These are phyloP conservation scores for Trametes cingulata DNA, from an alignment of 768 basidiomycete genomes.

Conservation along the genomic window DNA sequence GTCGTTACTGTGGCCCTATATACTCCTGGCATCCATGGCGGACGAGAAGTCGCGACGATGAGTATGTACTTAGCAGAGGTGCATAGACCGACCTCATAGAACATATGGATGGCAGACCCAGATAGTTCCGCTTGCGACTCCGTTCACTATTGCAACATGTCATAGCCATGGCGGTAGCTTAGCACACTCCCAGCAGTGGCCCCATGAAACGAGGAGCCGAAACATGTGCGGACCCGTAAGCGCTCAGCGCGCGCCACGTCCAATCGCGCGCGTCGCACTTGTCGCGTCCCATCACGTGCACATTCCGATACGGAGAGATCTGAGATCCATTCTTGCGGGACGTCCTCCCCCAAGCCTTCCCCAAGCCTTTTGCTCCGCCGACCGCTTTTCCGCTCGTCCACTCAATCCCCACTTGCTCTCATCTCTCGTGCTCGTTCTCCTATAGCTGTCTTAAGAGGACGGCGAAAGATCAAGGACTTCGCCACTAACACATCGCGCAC, in stretches of 20 bases:
- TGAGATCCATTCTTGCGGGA: constrained; percentile 7
- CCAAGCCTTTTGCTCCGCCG: constrained; percentile 10
- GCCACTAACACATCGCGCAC: background rate
- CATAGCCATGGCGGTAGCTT: too few relatives aligned
- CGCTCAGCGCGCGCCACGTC: background rate
- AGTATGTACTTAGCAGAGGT: too few relatives aligned
- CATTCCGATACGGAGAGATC: constrained; percentile 1
- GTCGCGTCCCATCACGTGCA: background rate
- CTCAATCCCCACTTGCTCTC: constrained; percentile 24
- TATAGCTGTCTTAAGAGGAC: background rate
- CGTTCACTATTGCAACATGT: too few relatives aligned
- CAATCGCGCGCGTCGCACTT: background rate
- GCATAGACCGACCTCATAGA: too few relatives aligned
- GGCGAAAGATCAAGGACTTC: background rate
- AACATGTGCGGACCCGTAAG: background rate
- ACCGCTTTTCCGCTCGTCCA: constrained; percentile 16
- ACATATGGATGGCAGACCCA: too few relatives aligned
- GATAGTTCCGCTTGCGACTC: too few relatives aligned
- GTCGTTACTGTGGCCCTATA: too few relatives aligned
- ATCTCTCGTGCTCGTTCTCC: background rate
- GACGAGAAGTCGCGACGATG: too few relatives aligned
- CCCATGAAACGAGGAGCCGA: background rate
- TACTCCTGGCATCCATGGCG: too few relatives aligned
- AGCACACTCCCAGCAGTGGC: too few relatives aligned
- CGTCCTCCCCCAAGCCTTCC: constrained; percentile 7